Evolutionary conservation across 108 stramenopile genomes (phyloP), one percentile per base, ranked within the genome.

Genomic region (Thalassiosira profunda): DNA sequence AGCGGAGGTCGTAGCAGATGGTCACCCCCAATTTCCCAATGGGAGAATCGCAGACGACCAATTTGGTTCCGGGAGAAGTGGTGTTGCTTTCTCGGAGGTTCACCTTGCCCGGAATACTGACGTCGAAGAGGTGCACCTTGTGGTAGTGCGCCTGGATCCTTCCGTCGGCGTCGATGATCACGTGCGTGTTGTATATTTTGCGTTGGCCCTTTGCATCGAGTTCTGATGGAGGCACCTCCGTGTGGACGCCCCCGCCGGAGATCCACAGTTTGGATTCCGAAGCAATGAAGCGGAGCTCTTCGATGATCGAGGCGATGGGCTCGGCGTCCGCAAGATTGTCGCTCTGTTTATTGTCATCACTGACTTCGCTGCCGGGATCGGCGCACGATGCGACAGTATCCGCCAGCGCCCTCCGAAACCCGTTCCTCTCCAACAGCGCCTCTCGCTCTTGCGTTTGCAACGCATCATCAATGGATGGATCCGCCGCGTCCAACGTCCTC

Each of bases 101-200:
- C 7, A 94, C 84, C 46, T 85, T 76, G 36, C 51, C 80, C 1
- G 95, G 95, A 38, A 98, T 88, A 9, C 71, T 76, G 5, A 96
- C 96, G 74, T 99, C 98, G 64, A 99, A 99, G 24, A 99, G 70
- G 79, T 99, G 98, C 23, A 97, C 86, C 69, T 99, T 99, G 37
- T 86, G 92, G 68, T 99, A 99, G 31, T 53, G 24, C 5, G 54
- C 33, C 37, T 61, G 31, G 0, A 98, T 34, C 2, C 62, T 30
- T 1, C 98, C 98, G 2, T 65, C 31, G 20, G 69, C 56, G 65
- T 96, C 85, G 26, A 99, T 60, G 24, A 99, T 88, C n/a, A 98
- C 68, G 45, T 99, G 98, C 3, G 97, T 93, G 64, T 99, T 99
- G 86, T 92, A 91, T 11, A 98, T 86, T 34, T 93, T 79, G 21